phyloP scores from a whole-genome alignment of 441 rosid genomes.

The Brassica hybrid region DNA sequence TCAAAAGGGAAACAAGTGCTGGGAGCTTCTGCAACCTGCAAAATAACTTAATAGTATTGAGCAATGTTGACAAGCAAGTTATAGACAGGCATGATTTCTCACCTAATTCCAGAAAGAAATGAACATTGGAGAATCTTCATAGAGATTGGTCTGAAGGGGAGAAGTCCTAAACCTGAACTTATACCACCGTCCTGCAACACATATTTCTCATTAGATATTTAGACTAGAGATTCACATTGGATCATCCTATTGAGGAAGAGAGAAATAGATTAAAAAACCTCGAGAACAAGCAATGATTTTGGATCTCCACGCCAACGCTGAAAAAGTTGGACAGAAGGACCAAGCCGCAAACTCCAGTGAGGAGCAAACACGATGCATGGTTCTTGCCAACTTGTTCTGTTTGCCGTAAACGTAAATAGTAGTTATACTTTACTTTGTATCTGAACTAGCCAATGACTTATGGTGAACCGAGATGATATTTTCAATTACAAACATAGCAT shows the following conservation, averaged over 20 bases:
- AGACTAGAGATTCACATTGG: slow-evolving; percentile 2
- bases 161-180: slow-evolving; percentile 66
- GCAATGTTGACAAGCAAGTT: slow-evolving; percentile 21
- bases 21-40: slow-evolving; percentile 58
- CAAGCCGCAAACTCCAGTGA: slow-evolving; percentile 84
- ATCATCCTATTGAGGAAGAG: slow-evolving; percentile 17
- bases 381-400: slow-evolving; percentile 84
- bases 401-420: slow-evolving; percentile 35
- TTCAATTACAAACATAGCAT: background rate
- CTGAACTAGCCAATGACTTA: slow-evolving; percentile 19
- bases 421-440: slow-evolving; percentile 8
- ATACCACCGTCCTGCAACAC: slow-evolving; percentile 60
- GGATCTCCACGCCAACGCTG: slow-evolving; percentile 70
- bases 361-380: slow-evolving; percentile 83
- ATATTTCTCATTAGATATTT: slow-evolving; percentile 23
- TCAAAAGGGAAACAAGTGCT: slow-evolving; percentile 56
- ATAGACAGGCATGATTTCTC: slow-evolving; percentile 18
- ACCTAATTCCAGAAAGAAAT: slow-evolving; percentile 79
- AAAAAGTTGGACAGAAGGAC: slow-evolving; percentile 81
- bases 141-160: slow-evolving; percentile 72
- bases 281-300: slow-evolving; percentile 75
- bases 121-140: slow-evolving; percentile 93
- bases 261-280: slow-evolving; percentile 49
- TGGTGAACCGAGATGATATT: background rate
- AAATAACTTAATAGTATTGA: slow-evolving; percentile 3